Conservation (phyloP, 257 asterid genomes). For the Plectranthus barbatus region DNA sequence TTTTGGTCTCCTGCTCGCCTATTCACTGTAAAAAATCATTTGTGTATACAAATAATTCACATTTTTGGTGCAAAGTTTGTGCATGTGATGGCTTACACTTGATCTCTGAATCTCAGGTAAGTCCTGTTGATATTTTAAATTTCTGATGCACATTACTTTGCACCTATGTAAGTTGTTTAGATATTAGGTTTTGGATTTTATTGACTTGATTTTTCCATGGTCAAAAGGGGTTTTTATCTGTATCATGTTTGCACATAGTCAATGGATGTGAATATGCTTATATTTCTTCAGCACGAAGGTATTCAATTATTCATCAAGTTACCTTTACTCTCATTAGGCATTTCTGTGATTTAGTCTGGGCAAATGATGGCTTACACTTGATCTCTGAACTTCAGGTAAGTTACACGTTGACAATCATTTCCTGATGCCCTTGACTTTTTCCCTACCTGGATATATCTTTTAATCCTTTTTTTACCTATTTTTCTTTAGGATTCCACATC, state of each 20-base stretch:
- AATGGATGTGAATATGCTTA: neutral
- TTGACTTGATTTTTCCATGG: neutral
- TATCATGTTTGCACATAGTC: neutral
- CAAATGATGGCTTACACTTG: slow-evolving; percentile 95
- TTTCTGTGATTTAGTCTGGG: slow-evolving; percentile 34
- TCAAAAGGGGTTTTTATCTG: neutral
- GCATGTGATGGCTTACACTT: slow-evolving; percentile 65
- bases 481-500: neutral
- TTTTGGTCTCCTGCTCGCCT: neutral
- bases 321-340: neutral
- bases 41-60: neutral
- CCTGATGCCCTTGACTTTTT: slow-evolving; percentile 66
- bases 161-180: slow-evolving; percentile 22
- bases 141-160: slow-evolving; percentile 49
- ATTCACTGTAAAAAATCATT: slow-evolving; percentile 1
- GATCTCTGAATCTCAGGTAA: slow-evolving; percentile 65
- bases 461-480: neutral
- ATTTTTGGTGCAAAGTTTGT: slow-evolving; percentile 29
- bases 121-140: slow-evolving; percentile 36
- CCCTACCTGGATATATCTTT: neutral
- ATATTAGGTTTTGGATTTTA: neutral
- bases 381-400: slow-evolving; percentile 93
- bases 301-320: neutral
- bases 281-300: neutral
- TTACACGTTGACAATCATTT: slow-evolving; percentile 47